Percentiles rank a stretch among this genome's conserved stretches.
Evolutionary conservation across 148 eudicot species (phyloP).

Genomic region (Euryodendron excelsum): DNA sequence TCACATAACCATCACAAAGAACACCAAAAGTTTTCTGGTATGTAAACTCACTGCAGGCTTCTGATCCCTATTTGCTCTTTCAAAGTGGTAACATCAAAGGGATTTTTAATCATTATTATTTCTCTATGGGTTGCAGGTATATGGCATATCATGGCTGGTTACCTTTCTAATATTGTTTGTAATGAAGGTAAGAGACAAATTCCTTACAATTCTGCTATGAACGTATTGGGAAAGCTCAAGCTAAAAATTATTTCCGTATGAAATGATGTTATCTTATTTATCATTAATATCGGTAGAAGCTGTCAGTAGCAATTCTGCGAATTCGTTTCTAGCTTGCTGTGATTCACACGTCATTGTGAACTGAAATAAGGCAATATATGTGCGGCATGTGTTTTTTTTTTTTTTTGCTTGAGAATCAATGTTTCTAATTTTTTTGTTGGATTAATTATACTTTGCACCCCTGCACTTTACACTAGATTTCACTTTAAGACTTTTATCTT

Average conservation of each 20-base stretch:
- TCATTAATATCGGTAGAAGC: background rate
- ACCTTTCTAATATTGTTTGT: slow-evolving; percentile 67
- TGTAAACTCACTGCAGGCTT: slow-evolving; percentile 4
- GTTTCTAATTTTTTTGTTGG: slow-evolving; percentile 28
- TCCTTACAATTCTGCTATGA: background rate
- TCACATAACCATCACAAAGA: slow-evolving; percentile 66
- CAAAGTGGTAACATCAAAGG: background rate
- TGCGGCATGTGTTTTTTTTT: background rate
- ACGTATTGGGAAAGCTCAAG: background rate
- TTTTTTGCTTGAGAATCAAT: background rate
- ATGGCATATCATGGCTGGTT: slow-evolving; percentile 95
- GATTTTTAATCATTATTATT: no score
- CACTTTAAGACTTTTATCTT: no score
- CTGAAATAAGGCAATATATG: no score
- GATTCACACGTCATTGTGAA: background rate
- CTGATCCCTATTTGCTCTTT: background rate
- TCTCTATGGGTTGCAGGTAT: slow-evolving; percentile 65
- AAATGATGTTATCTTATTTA: slow-evolving; percentile 31
- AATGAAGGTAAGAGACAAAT: slow-evolving; percentile 67
- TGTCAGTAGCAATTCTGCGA: no score
- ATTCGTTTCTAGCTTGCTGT: background rate
- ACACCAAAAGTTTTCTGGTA: slow-evolving; percentile 68
- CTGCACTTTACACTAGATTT: no score
- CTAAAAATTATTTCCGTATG: background rate
- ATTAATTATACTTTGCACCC: no score